Evolutionary conservation across 1,139 yeast genomes (phyloP), one percentile per base, ranked within the genome.

Genomic region (Yamadazyma atlantica): DNA sequence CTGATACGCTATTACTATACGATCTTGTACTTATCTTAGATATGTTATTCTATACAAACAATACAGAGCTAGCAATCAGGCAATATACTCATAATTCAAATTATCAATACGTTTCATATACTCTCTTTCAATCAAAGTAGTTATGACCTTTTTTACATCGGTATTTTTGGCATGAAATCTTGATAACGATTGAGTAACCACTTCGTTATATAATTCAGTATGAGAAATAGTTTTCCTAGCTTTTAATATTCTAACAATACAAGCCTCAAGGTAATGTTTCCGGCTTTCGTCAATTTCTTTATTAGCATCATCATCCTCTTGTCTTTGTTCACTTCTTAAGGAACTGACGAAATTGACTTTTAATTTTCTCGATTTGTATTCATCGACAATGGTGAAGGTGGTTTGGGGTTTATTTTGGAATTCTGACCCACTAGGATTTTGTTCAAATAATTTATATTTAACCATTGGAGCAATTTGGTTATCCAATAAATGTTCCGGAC

Each of bases 201-300:
- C 94, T 60, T 92, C 97, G 51, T 85, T 88, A 37, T 90, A 82
- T 54, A 92, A 73, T 37, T 82, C 82, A 36, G 84, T 85, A 57
- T 89, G 97, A 45, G 80, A 79, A 51, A 88, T 71, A 36, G 73
- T 74, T 61, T 89, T 85, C 55, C 97, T 78, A 1, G 96, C 90
- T 67, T 92, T 92, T 97, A 92, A 92, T 54, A 92, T 87, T 54
- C 98, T 78, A 32, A 92, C 98, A 63, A 92, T 88, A 54, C 95
- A 86, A 1, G 97, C 96, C 56, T 89, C 87, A 53, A 92, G 73
- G 64, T 83, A 84, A 56, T 85, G 80, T 66, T 84, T 87, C 53
- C 97, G 80, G 43, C 89, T 87, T 54, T 88, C 92, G 50, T 83
- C 89, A 46, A 92, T 80, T 56, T 89, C 96, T 61, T 83, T 84